These are phyloP conservation scores for Aspergillus ellipticus DNA, from an alignment of 495 filamentous ascomycete genomes.

Conservation along the genomic window DNA sequence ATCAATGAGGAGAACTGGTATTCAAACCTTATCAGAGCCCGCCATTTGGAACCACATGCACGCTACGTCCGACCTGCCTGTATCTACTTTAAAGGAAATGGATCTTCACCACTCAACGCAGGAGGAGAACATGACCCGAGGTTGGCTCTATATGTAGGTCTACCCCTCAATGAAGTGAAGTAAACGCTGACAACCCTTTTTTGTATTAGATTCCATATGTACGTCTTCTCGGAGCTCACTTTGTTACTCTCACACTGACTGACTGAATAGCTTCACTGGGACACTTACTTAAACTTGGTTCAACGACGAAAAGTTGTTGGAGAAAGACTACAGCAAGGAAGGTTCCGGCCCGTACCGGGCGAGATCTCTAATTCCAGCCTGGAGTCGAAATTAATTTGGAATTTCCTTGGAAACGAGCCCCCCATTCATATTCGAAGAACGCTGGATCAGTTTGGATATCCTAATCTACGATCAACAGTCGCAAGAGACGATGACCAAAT, in stretches of 20 bases:
- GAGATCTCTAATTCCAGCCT: conserved; percentile 51
- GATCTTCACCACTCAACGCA: conserved; percentile 22
- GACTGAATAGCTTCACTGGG: conserved; percentile 58
- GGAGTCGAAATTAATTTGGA: conserved; percentile 61
- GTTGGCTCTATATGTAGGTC: conserved; percentile 42
- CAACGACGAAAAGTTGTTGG: conserved; percentile 56
- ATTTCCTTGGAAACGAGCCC: conserved; percentile 60
- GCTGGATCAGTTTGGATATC: conserved; percentile 65
- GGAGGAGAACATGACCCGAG: conserved; percentile 27
- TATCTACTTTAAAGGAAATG: conserved; percentile 31
- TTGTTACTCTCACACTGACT: neutral
- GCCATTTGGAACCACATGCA: conserved; percentile 46
- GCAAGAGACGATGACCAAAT: conserved; percentile 67
- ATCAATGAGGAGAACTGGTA: conserved; percentile 46
- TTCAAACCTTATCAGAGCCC: conserved; percentile 39
- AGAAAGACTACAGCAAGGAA: conserved; percentile 50
- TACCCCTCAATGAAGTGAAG: neutral
- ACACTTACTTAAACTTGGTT: conserved; percentile 59
- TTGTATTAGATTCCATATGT: conserved; percentile 24
- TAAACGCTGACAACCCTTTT: neutral
- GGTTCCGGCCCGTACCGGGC: conserved; percentile 53
- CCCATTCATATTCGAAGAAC: conserved; percentile 63
- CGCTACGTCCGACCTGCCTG: conserved; percentile 42
- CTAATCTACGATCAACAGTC: conserved; percentile 56
- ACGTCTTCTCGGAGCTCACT: conserved; percentile 21